Evolutionary conservation across 306 rosid species (phyloP).

Genomic region (Medicago lupulina): DNA sequence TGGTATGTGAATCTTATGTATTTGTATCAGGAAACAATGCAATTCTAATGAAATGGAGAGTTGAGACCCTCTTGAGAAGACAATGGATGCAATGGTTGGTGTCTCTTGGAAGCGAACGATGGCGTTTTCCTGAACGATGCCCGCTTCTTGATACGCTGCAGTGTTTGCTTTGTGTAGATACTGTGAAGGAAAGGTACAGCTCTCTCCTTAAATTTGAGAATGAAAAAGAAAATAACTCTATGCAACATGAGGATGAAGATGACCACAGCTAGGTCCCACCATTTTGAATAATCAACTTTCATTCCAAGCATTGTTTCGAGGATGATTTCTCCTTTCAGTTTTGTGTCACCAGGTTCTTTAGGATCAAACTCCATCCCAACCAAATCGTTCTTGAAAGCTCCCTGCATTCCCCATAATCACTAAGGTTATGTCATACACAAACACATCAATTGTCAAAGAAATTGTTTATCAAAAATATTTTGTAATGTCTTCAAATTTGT

Average conservation of each 20-base stretch:
- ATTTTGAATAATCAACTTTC: conserved; percentile 65
- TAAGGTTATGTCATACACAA: neutral
- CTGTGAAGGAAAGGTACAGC: conserved; percentile 58
- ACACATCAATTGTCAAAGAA: neutral
- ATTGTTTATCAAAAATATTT: neutral
- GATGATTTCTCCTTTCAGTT: conserved; percentile 72
- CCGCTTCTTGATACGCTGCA: conserved; percentile 67
- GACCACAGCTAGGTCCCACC: conserved; percentile 91
- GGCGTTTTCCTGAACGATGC: conserved; percentile 77
- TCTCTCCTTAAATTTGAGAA: conserved; percentile 76
- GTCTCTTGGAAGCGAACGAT: conserved; percentile 75
- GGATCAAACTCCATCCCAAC: conserved; percentile 78
- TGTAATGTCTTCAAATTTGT: neutral
- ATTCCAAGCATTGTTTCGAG: conserved; percentile 69
- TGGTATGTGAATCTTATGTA: conserved; percentile 11
- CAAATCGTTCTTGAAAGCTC: conserved; percentile 88
- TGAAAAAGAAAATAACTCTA: conserved; percentile 69
- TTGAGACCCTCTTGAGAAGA: conserved; percentile 82
- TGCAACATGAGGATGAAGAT: conserved; percentile 51
- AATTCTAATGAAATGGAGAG: conserved; percentile 68
- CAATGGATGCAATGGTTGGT: conserved; percentile 68
- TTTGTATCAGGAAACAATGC: conserved; percentile 30
- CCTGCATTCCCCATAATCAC: conserved; percentile 55
- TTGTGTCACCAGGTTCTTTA: conserved; percentile 55
- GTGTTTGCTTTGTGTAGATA: conserved; percentile 57